Conservation (phyloP, 2,329 filamentous ascomycete genomes). For the Drechslerella stenobrocha region DNA sequence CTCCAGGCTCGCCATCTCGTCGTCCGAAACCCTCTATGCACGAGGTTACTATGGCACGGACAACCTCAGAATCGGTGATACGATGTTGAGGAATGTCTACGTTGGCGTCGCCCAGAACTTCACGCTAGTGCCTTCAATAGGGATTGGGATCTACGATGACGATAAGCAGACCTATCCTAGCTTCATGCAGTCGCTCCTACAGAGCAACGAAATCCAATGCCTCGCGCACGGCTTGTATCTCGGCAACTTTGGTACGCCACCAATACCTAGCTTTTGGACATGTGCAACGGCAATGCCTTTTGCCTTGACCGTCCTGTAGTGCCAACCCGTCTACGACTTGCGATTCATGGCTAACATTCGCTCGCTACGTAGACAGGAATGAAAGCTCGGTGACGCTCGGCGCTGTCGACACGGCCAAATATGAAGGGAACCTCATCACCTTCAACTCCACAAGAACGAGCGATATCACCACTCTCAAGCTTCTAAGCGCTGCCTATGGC, state of each 20-base stretch:
- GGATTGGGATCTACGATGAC: conserved; percentile 36
- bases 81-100: conserved; percentile 31
- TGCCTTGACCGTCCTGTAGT: too few species aligned
- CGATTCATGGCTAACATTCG: conserved; percentile 16
- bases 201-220: conserved; percentile 26
- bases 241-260: conserved; percentile 27
- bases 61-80: conserved; percentile 20
- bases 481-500: conserved; percentile 27
- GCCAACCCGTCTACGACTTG: too few species aligned
- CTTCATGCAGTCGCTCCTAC: conserved; percentile 32
- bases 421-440: conserved; percentile 33
- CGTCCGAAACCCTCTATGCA: conserved; percentile 24
- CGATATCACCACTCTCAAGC: conserved; percentile 27
- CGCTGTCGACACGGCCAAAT: conserved; percentile 33
- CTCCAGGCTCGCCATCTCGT: conserved; percentile 11
- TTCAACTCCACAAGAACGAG: conserved; percentile 20
- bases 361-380: conserved; percentile 24
- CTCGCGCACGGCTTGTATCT: conserved; percentile 34
- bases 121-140: conserved; percentile 27
- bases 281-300: too few species aligned
- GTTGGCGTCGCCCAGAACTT: conserved; percentile 39
- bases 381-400: conserved; percentile 32
- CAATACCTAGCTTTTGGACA: too few species aligned
- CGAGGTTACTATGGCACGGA: conserved; percentile 37
- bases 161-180: conserved; percentile 34